A percentile compares a stretch with the other conserved stretches of the same genome.
Evolutionary conservation across 1,139 yeast species (phyloP).

Genomic region (Kazachstania sp.): DNA sequence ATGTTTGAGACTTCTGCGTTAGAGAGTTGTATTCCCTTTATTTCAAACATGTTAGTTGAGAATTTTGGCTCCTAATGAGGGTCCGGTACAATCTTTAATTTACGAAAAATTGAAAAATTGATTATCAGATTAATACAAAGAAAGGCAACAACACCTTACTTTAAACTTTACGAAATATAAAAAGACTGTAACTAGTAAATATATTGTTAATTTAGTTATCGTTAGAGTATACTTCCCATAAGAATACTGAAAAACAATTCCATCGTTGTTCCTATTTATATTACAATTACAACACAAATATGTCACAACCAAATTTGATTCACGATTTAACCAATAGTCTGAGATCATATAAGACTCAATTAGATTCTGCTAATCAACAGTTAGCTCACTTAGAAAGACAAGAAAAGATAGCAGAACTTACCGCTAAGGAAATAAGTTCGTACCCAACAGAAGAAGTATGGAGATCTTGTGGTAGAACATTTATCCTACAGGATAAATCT

Average conservation of each 20-base stretch:
- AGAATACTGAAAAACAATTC: too few relatives aligned
- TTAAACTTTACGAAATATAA: too few relatives aligned
- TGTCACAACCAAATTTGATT: constrained; percentile 24
- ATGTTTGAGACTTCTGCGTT: too few relatives aligned
- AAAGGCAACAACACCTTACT: background rate
- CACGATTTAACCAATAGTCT: constrained; percentile 58
- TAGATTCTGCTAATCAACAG: constrained; percentile 54
- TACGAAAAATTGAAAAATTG: background rate
- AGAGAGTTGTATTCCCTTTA: too few relatives aligned
- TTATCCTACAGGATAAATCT: constrained; percentile 37
- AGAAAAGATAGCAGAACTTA: constrained; percentile 47
- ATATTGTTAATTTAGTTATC: too few relatives aligned
- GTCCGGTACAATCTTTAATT: too few relatives aligned
- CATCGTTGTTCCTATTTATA: too few relatives aligned
- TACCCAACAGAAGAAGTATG: constrained; percentile 46
- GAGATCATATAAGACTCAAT: constrained; percentile 52
- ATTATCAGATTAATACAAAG: background rate
- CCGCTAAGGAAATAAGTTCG: constrained; percentile 47
- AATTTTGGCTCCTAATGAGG: too few relatives aligned
- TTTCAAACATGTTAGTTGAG: too few relatives aligned
- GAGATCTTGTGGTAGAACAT: constrained; percentile 81
- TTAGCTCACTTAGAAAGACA: constrained; percentile 50
- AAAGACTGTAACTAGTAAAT: too few relatives aligned
- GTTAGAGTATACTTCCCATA: too few relatives aligned
- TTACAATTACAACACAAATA: background rate